Base-by-base conservation (phyloP, 1,284 basidiomycete genomes). In the Jaminaea rosea region DNA sequence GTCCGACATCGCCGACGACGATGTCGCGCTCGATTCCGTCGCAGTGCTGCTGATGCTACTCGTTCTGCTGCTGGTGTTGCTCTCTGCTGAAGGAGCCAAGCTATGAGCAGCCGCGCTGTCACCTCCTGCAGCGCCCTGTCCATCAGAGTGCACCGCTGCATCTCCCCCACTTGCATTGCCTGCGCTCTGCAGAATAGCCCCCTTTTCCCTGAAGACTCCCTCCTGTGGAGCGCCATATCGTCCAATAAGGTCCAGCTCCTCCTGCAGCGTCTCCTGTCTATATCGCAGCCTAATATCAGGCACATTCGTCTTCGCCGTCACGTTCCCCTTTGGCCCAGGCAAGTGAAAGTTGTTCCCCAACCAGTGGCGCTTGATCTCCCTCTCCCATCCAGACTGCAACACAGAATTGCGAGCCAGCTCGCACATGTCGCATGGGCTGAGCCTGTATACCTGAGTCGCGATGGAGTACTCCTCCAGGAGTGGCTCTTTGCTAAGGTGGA, bases 281-380 rank as follows among this genome's bases (percentile, higher is more conserved):
- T 88, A 97, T 17, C 83, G 82, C 32, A 97, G 78, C 17, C 93
- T 82, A 53, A 85, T 85, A 69, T 94, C 84, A 3, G 94, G 94
- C 4, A 99, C 92, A 63, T 99, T 98, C 28, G 93, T 97, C 63
- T 58, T 69, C 47, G 61, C 60, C 49, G 57, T 55, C 45, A 56
- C 56, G 41, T 75, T 75, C 15, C 72, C 72, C 34, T 55, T 52
- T 6, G 71, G 69, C 9, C 72, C 72, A 5, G 66, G 58, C 24
- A 88, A 78, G 74, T 89, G 93, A 86, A 89, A 97, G 57, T 86
- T 78, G 13, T 59, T 50, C 1, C 93, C 72, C 19, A 69, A 56
- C 73, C 94, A 98, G 75, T 96, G 94, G 13, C 90, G 84, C 77
- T 98, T 98, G 68, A 97, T 77, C 75, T 94, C 87, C 90, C 97